Evolutionary conservation across 192 early-diverging fungal genomes (phyloP), one percentile per base, ranked within the genome.

Genomic region (Backusella sp.): DNA sequence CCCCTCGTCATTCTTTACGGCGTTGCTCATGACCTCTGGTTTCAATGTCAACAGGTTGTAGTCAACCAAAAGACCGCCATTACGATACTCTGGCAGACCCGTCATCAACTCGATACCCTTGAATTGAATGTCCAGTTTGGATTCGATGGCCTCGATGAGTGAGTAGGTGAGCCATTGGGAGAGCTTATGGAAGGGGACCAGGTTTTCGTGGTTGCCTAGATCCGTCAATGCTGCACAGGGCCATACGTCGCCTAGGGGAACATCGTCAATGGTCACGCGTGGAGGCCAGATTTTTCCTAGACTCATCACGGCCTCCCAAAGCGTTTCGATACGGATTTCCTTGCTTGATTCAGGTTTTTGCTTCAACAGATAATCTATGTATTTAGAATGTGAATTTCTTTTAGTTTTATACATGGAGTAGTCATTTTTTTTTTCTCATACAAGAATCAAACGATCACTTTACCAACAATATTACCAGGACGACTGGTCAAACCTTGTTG

Each of bases 81-180:
- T 93, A 66, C 93, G 86, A 77, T 94, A 95, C 80, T 94, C 93
- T 34, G 93, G 91, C 41, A 98, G 82, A 7, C 97, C 97, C 1
- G 97, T 98, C 79, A 98, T 86, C 7, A 80, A 67, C 37, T 93
- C 90, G 7, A 88, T 74, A 15, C 91, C 91, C 7, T 81, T 77
- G 52, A 94, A 80, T 4, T 66, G 81, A 34, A 86, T 70, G 30
- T 72, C 74, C 11, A 83, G n/a, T n/a, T 79, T 32, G 35, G 68
- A 49, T 26, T 86, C 84, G 17, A 97, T 77, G 5, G 93, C 89
- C 56, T 97, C 97, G 82, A 96, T 87, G 44, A 97, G 85, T 3
- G 95, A 96, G 84, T 96, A 97, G 1, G 95, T 94, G 46, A 98
- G 90, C 97, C 97, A 98, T 80, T 98, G 97, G 6, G 95, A 95